Evolutionary conservation across 2,329 filamentous ascomycete species (phyloP).

Genomic region (Metarhizium rileyi): DNA sequence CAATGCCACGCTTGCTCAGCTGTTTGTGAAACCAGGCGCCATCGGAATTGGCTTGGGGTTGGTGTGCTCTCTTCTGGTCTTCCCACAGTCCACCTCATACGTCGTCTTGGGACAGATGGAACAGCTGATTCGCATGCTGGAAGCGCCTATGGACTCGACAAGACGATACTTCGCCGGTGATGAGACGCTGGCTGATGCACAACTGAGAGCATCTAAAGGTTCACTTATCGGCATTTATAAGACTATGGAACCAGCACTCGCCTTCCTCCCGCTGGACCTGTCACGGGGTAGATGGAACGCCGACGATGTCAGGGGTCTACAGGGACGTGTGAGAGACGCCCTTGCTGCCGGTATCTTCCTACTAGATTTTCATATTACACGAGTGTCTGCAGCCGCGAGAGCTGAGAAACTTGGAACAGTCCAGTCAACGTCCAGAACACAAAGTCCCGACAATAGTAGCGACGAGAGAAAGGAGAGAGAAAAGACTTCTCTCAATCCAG

Average conservation of each 20-base stretch:
- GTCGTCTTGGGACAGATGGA: slow-evolving; percentile 26
- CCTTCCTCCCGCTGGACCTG: slow-evolving; percentile 36
- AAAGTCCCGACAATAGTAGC: not conserved
- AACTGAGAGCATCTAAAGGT: slow-evolving; percentile 18
- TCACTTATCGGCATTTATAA: slow-evolving; percentile 26
- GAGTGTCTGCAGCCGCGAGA: slow-evolving; percentile 14
- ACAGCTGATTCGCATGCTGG: slow-evolving; percentile 20
- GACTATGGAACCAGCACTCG: slow-evolving; percentile 26
- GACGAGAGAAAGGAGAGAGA: slow-evolving; percentile 16
- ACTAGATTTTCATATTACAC: slow-evolving; percentile 32
- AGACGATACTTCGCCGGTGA: slow-evolving; percentile 13
- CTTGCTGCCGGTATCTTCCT: slow-evolving; percentile 25
- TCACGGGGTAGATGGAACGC: slow-evolving; percentile 35
- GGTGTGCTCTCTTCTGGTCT: slow-evolving; percentile 33
- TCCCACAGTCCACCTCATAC: slow-evolving; percentile 39
- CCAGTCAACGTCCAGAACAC: not conserved
- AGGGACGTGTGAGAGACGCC: slow-evolving; percentile 24
- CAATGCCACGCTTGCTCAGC: slow-evolving; percentile 25
- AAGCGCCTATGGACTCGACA: slow-evolving; percentile 22
- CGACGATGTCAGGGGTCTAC: slow-evolving; percentile 29
- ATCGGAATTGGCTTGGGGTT: slow-evolving; percentile 35
- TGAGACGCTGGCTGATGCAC: slow-evolving; percentile 13
- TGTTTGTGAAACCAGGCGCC: slow-evolving; percentile 34
- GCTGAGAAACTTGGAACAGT: slow-evolving; percentile 7
- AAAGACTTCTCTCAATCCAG: slow-evolving; percentile 13